Percentiles rank a stretch among this genome's conserved stretches.
These are phyloP conservation scores for Cercospora beticola DNA, from an alignment of 2,329 filamentous ascomycete species.

Conservation along the genomic window DNA sequence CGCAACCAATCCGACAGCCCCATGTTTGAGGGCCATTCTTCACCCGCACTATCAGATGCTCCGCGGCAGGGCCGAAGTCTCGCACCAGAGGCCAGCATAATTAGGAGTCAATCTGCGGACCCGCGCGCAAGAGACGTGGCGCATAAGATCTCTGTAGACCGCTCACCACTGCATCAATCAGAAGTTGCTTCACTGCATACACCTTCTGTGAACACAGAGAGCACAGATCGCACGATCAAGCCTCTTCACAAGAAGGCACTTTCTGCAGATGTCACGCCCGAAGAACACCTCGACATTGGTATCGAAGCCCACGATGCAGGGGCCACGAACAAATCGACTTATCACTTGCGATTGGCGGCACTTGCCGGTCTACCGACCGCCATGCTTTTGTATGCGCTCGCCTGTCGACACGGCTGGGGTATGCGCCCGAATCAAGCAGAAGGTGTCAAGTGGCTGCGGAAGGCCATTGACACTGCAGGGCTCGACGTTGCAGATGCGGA, in stretches of 20 bases:
- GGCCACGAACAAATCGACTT: constrained; percentile 88
- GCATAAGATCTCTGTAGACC: constrained; percentile 4
- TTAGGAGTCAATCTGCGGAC: constrained; percentile 36
- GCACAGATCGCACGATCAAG: constrained; percentile 47
- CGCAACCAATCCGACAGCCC: constrained; percentile 24
- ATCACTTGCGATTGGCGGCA: constrained; percentile 88
- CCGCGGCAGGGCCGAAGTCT: constrained; percentile 21
- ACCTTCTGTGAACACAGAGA: constrained; percentile 35
- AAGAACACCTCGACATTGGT: constrained; percentile 86
- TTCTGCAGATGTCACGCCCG: constrained; percentile 68
- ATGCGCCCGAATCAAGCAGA: constrained; percentile 91
- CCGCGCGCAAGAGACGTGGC: constrained; percentile 21
- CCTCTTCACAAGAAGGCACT: constrained; percentile 54
- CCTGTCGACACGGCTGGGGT: constrained; percentile 95
- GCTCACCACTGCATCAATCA: constrained; percentile 12
- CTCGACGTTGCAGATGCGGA: constrained; percentile 68
- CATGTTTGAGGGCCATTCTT: constrained; percentile 8
- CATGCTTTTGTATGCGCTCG: constrained; percentile 93
- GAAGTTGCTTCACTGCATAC: constrained; percentile 17
- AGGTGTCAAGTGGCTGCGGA: constrained; percentile 87
- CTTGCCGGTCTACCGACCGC: constrained; percentile 82
- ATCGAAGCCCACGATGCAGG: constrained; percentile 88
- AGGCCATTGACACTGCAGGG: constrained; percentile 87
- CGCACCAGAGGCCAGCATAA: constrained; percentile 19
- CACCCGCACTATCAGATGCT: constrained; percentile 18